Conservation (phyloP, 208 protist genomes). For the Trichomonas gallinae region DNA sequence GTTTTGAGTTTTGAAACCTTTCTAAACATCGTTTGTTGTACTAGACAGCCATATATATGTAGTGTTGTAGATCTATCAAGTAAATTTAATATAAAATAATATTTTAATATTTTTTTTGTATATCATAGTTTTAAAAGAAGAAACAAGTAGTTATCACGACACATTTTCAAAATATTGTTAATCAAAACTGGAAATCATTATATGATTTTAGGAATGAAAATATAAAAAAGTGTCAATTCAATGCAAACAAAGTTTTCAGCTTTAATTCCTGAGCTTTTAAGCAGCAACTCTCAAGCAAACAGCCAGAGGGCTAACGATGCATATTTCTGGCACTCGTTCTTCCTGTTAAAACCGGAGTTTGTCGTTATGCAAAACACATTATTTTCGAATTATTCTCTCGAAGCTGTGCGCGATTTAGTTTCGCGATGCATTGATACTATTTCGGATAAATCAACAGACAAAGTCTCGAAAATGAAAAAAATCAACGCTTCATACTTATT, state of each 20-base stretch:
- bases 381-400: conserved; percentile 7
- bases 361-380: neutral
- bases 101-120: too few species aligned
- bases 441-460: too few species aligned
- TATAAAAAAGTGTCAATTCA: neutral
- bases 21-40: neutral
- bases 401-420: neutral
- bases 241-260: conserved; percentile 17
- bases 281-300: neutral
- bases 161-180: too few species aligned
- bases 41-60: neutral
- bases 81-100: too few species aligned
- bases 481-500: neutral
- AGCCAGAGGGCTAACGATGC: neutral
- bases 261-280: neutral
- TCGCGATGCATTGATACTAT: neutral
- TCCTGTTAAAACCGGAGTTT: conserved; percentile 3
- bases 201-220: too few species aligned
- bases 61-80: neutral
- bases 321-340: conserved; percentile 19
- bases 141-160: too few species aligned
- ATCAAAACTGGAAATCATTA: too few species aligned
- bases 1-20: neutral
- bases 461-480: neutral
- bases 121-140: too few species aligned